Evolutionary conservation across 2,329 filamentous ascomycete genomes (phyloP).

Genomic region (Elsinoe ampelina): DNA sequence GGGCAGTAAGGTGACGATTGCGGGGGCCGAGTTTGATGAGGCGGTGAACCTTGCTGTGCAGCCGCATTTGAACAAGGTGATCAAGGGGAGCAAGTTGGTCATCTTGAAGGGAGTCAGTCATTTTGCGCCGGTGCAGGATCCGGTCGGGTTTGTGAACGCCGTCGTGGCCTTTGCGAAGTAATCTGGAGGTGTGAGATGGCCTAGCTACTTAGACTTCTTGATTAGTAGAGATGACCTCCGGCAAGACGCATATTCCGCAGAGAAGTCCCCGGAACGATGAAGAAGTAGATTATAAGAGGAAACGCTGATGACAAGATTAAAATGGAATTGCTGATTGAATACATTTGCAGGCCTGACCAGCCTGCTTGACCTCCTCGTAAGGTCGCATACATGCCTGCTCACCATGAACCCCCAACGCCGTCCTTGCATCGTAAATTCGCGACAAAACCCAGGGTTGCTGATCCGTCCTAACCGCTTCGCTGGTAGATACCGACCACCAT

Average conservation of each 20-base stretch:
- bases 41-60: conserved; percentile 34
- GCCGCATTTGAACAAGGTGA: conserved; percentile 27
- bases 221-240: background rate
- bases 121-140: conserved; percentile 37
- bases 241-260: no score
- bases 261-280: no score
- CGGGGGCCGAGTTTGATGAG: conserved; percentile 29
- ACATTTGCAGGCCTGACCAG: background rate
- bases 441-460: background rate
- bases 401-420: background rate
- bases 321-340: conserved; percentile 9
- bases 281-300: background rate
- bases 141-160: conserved; percentile 19
- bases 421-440: conserved; percentile 3
- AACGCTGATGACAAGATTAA: background rate
- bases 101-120: conserved; percentile 34
- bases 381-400: background rate
- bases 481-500: conserved; percentile 56
- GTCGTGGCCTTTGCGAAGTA: conserved; percentile 15
- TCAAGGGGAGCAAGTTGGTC: conserved; percentile 30
- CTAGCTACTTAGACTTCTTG: background rate
- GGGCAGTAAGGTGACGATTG: conserved; percentile 24
- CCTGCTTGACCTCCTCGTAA: background rate
- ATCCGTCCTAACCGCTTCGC: conserved; percentile 19
- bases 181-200: background rate